Conservation (phyloP, 345 rosid genomes). For the Gossypium mustelinum region DNA sequence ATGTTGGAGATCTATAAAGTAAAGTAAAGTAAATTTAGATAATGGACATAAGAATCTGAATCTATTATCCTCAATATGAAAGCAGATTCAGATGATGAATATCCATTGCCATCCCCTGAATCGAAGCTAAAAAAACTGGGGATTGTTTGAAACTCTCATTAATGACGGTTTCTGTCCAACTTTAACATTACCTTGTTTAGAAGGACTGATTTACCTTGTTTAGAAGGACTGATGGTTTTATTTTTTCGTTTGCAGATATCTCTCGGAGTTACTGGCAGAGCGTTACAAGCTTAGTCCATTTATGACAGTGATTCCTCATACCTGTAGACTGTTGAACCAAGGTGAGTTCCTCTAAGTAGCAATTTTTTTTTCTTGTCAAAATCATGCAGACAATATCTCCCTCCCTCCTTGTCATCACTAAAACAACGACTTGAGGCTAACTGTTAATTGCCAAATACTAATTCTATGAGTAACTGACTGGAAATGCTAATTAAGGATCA, state of each 20-base stretch:
- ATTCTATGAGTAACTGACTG: not conserved
- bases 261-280: constrained; percentile 69
- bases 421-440: not conserved
- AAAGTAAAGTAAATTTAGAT: too few species aligned
- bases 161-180: not conserved
- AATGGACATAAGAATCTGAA: not conserved
- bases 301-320: constrained; percentile 57
- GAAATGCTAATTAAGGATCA: not conserved
- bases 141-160: not conserved
- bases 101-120: not conserved
- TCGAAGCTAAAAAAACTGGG: not conserved
- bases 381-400: not conserved
- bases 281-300: constrained; percentile 72
- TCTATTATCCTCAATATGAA: not conserved
- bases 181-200: not conserved
- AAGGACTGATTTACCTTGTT: not conserved
- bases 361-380: constrained; percentile 5
- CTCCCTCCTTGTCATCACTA: not conserved
- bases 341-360: constrained; percentile 41
- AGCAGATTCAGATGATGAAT: not conserved
- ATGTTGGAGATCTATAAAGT: too few species aligned
- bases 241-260: constrained; percentile 49
- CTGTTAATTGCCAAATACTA: not conserved
- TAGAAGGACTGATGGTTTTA: not conserved
- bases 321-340: constrained; percentile 59